Evolutionary conservation across 345 rosid genomes (phyloP), one percentile per base, ranked within the genome.

Genomic region (Syzygium aqueum): DNA sequence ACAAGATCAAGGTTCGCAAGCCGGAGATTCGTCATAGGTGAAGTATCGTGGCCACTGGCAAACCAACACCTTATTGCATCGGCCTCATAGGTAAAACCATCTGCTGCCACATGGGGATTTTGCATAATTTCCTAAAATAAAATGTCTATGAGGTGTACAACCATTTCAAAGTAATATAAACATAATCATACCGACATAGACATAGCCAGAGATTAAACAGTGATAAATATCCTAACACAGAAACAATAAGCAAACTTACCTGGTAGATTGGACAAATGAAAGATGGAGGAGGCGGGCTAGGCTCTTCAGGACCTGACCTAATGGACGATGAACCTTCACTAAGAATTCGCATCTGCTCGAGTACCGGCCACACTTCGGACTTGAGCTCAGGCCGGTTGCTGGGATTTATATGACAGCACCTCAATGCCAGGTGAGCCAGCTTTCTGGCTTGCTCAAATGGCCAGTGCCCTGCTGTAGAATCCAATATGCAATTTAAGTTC

Each of bases 381-480:
- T 88, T 94, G 80, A 96, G 98, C 87, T 95, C 93, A 15, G 99
- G 99, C 86, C 95, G 92, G 89, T 89, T 91, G 89, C 91, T 94
- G 53, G 95, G 84, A 85, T 87, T 93, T 92, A 92, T 51, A 89
- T 97, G 97, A 85, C 98, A 95, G 89, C 99, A 96, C 89, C 99
- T 92, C 90, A 96, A 87, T 51, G 97, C 99, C 89, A 95, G 87
- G 90, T 91, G 92, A 89, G 97, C 91, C 88, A 97, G 90, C 91
- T 94, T 96, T 91, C 95, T 95, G 10, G 99, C 98, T 90, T 93
- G 96, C 88, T 95, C 94, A 93, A 94, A 92, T 6, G 99, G 99
- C 98, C 99, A 97, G 88, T 95, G 97, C 86, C 99, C 98, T 10
- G 97, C 98, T 86, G 94, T 90, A 86, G 96, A 98, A 87, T 97